Evolutionary conservation across 2,329 filamentous ascomycete genomes (phyloP), one percentile per base, ranked within the genome.

Genomic region (Helotiales sp.): DNA sequence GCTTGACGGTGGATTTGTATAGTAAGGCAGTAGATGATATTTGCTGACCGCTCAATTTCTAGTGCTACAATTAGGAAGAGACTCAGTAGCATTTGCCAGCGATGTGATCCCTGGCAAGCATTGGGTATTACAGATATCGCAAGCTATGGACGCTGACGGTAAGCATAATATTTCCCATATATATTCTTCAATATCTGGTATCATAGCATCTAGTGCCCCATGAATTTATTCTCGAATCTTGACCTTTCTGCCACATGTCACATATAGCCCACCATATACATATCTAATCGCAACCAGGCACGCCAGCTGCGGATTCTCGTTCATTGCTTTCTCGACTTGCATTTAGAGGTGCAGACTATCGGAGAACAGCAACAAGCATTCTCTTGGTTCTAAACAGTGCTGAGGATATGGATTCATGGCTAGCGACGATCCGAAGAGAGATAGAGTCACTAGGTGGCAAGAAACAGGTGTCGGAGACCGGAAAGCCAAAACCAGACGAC

Each of bases 61-160:
- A 44, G 40, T 89, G 31, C 75, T 93, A 55, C 84, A 86, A 50
- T 76, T 93, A 4, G 83, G 84, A 17, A 85, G 84, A 63, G 82
- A 88, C 44, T 93, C 89, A 2, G 89, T 88, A 10, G 90, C 89
- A 5, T 93, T 91, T 71, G 90, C 87, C 1, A 91, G 86, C 64
- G 90, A 95, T 69, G 78, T 89, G 13, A 91, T 93, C 55, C 88
- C 89, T 2, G 90, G 90, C 5, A 85, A 84, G 59, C 89, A 92
- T 67, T 93, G 89, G 84, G 90, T 93, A 5, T 72, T 93, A 13
- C 89, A 91, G 64, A 83, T 93, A 22, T 87, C 85, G 2, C 87
- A 90, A 33, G 76, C 79, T 8, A 84, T 85, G 56, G 85, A 86
- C 50, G 73, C 81, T 2, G 82, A 88, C 31, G 83, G 83, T 27